Percentiles rank a stretch among this genome's conserved stretches.
These are phyloP conservation scores for Beauveria medogensis DNA, from an alignment of 2,329 filamentous ascomycete species.

Conservation along the genomic window DNA sequence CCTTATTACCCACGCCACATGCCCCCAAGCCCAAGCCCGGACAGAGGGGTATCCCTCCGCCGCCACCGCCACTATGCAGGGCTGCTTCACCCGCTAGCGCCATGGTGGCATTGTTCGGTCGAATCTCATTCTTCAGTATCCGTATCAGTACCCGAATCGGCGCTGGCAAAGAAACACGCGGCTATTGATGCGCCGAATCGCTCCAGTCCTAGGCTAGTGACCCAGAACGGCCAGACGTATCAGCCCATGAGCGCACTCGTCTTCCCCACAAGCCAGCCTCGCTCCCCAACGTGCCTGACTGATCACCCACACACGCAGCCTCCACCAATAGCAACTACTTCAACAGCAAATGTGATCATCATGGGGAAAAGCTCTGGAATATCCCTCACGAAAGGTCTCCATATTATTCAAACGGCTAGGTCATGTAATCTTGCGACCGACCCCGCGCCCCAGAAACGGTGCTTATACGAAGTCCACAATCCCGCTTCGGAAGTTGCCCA, in stretches of 20 bases:
- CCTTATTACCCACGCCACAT: constrained; percentile 5
- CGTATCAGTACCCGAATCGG: background rate
- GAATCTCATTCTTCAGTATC: background rate
- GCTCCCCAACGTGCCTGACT: background rate
- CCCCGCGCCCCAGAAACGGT: constrained; percentile 2
- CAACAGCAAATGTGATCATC: no score
- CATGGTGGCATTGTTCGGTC: background rate
- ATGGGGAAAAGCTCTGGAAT: background rate
- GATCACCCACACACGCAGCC: background rate
- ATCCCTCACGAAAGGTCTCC: background rate
- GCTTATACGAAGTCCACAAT: background rate
- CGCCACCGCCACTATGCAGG: background rate
- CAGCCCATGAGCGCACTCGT: background rate
- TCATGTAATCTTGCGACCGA: background rate
- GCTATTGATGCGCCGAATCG: constrained; percentile 3
- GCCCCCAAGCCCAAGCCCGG: background rate
- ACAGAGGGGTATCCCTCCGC: background rate
- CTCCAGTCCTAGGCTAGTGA: background rate
- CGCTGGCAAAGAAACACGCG: background rate
- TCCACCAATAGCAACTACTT: background rate
- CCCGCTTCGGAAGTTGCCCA: background rate
- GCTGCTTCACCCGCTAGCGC: background rate
- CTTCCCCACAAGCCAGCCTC: background rate
- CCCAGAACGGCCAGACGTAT: background rate
- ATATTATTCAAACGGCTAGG: no score